Percentiles rank a stretch among this genome's conserved stretches.
Conservation (phyloP, 768 basidiomycete species). For the Mrakia frigida region DNA sequence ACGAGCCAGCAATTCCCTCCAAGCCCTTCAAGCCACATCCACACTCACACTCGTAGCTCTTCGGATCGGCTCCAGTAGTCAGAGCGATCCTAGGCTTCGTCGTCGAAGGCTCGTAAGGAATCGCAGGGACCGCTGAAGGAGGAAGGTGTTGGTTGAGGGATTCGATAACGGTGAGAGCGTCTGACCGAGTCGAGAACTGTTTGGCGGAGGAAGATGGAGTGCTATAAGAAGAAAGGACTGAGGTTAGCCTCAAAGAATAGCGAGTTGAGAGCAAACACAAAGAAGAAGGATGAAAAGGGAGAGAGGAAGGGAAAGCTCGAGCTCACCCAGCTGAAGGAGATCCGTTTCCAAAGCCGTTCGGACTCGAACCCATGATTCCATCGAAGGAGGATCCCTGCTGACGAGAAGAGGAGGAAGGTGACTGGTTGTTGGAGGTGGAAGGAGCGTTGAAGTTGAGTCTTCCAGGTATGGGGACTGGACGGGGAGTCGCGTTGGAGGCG, state of each 20-base stretch:
- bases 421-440: not conserved
- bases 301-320: not conserved
- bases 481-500: not conserved
- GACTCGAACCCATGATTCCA: conserved; percentile 10
- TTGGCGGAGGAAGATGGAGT: conserved; percentile 27
- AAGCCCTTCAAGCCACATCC: too few species aligned
- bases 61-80: conserved; percentile 38
- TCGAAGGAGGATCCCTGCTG: conserved; percentile 1
- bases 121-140: conserved; percentile 32
- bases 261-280: too few species aligned
- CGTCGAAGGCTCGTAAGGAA: conserved; percentile 23
- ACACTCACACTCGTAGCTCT: conserved; percentile 39
- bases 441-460: not conserved
- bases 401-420: not conserved
- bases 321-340: not conserved
- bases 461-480: not conserved
- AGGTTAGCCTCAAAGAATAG: too few species aligned
- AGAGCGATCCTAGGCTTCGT: conserved; percentile 40
- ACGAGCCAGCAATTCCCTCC: too few species aligned
- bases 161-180: conserved; percentile 44
- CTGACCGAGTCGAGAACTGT: conserved; percentile 38
- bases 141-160: conserved; percentile 46
- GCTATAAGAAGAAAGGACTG: not conserved
- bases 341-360: conserved; percentile 4
- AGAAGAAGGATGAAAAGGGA: not conserved